These are phyloP conservation scores for Phaffia rhodozyma DNA, from an alignment of 1,284 basidiomycete genomes.

Conservation along the genomic window DNA sequence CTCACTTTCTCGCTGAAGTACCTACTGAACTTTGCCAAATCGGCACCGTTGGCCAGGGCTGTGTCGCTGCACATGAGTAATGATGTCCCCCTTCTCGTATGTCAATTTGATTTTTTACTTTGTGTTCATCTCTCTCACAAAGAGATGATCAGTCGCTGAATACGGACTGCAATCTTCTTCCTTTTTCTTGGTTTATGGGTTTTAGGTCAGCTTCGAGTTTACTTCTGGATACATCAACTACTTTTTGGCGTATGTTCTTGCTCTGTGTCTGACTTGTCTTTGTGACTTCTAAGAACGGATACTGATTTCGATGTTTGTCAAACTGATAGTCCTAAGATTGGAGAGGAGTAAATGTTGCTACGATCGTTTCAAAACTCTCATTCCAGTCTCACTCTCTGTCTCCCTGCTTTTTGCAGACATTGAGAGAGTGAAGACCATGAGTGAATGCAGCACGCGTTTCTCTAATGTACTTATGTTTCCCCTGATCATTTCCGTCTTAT, in stretches of 20 bases:
- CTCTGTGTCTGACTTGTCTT: neutral
- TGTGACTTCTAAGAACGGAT: neutral
- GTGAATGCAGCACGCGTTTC: no score
- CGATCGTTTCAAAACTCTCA: no score
- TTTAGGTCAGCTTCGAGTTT: constrained; percentile 15
- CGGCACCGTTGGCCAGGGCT: constrained; percentile 56
- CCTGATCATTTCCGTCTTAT: no score
- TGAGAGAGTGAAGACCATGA: no score
- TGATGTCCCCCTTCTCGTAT: constrained; percentile 75
- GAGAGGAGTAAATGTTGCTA: constrained; percentile 10
- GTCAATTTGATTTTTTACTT: neutral
- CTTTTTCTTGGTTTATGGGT: neutral
- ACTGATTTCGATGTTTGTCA: neutral
- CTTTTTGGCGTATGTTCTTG: constrained; percentile 13
- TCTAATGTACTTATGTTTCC: no score
- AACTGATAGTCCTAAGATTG: constrained; percentile 14
- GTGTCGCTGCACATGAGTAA: constrained; percentile 80
- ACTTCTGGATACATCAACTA: constrained; percentile 16
- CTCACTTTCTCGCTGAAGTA: constrained; percentile 97
- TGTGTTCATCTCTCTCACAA: neutral
- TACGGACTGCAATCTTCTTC: no score
- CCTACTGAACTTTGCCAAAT: constrained; percentile 94
- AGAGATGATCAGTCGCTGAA: neutral
- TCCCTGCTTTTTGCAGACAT: no score
- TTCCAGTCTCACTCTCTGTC: no score